phyloP scores from a whole-genome alignment of 2,329 filamentous ascomycete genomes.

The Aspergillus sp. region DNA sequence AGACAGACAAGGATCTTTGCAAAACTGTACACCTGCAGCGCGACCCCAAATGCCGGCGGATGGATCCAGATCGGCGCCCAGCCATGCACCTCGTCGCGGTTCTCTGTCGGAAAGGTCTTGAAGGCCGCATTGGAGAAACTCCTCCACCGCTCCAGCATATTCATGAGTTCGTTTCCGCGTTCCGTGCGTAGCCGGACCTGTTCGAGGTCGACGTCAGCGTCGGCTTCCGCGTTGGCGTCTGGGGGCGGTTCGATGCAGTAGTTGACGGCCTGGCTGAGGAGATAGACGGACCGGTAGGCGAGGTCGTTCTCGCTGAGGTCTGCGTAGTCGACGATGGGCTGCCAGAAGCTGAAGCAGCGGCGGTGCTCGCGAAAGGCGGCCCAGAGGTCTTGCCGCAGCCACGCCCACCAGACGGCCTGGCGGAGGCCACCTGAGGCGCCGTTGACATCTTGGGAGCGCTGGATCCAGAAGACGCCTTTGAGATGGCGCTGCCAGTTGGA shows the following conservation, averaged over 20 bases:
- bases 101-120: neutral
- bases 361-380: conserved; percentile 61
- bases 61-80: neutral
- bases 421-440: conserved; percentile 58
- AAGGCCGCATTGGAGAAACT: neutral
- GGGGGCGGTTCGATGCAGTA: neutral
- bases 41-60: neutral
- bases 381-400: conserved; percentile 66
- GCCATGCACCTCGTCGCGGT: neutral
- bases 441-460: conserved; percentile 61
- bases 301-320: neutral
- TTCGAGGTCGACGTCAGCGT: neutral
- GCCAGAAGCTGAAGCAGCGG: conserved; percentile 58
- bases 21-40: neutral
- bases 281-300: neutral
- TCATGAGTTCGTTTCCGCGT: neutral
- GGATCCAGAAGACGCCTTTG: conserved; percentile 67
- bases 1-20: neutral
- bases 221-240: neutral
- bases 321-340: neutral
- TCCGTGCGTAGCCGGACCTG: neutral
- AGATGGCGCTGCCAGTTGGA: conserved; percentile 62
- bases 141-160: neutral
- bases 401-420: conserved; percentile 65
- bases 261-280: neutral